Evolutionary conservation across 257 asterid species (phyloP), one percentile per base, ranked within the genome.

Genomic region (Anisodus tanguticus): DNA sequence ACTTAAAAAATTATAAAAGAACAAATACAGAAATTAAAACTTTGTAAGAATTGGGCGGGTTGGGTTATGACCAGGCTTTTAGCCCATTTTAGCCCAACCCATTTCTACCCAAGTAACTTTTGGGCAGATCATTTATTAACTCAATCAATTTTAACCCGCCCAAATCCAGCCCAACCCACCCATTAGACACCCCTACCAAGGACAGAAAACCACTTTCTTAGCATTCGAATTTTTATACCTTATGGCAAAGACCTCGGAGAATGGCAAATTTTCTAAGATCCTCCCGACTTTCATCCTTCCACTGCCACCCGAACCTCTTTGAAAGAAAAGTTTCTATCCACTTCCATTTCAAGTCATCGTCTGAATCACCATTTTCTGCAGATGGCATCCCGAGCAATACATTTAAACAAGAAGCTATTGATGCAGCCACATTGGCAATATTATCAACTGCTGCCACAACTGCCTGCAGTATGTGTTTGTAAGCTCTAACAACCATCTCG

Each of bases 401-500:
- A 87, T 97, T 97, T 83, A 97, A 89, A 31, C 97, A 53, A 26
- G 96, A 82, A 63, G 98, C 97, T 83, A 97, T 91, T 86, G 95
- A 91, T 63, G 91, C 81, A 53, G 98, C 88, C 86, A 95, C 88
- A 87, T 88, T 81, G 79, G 93, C 91, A 86, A 82, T 86, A 86
- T 88, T 86, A 85, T 89, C 91, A 87, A 92, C 94, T 82, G 97
- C 90, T 82, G 98, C 97, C 88, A 97, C 93, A 64, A 97, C 99
- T 87, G 98, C 97, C 88, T 93, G 95, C 86, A 97, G 83, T 26
- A 91, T 87, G 87, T 95, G 97, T 95, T 97, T 97, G 84, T 87
- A 95, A 86, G 99, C 97, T 86, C 99, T 95, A 58, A 97, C 92
- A 86, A 95, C 92, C 99, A 97, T 97, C 97, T 97, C 99, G 86